Percentiles rank a stretch among this genome's conserved stretches.
Evolutionary conservation across 257 asterid species (phyloP).

Genomic region (Rhazya stricta): DNA sequence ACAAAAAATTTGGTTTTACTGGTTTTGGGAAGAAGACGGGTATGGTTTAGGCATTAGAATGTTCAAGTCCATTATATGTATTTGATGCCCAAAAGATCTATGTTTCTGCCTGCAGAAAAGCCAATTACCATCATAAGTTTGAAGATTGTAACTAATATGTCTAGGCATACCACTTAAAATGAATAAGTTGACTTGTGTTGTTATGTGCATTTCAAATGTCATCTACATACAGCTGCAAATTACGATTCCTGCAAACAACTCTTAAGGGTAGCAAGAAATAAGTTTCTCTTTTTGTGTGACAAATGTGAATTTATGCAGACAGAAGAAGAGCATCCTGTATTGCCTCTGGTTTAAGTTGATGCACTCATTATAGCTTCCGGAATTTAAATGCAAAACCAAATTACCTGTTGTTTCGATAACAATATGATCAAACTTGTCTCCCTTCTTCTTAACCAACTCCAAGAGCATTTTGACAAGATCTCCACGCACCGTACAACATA

Average conservation of each 20-base stretch:
- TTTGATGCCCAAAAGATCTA: background rate
- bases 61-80: background rate
- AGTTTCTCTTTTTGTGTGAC: background rate
- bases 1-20: background rate
- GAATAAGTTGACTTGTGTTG: background rate
- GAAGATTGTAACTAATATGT: background rate
- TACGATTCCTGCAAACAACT: background rate
- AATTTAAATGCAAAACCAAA: conserved; percentile 10
- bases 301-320: background rate
- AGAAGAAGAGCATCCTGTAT: background rate
- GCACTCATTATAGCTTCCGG: background rate
- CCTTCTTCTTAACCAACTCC: conserved; percentile 79
- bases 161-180: background rate
- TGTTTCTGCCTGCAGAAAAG: background rate
- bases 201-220: no score
- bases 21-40: background rate
- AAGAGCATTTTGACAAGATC: conserved; percentile 93
- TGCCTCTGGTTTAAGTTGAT: background rate
- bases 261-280: background rate
- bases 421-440: conserved; percentile 84
- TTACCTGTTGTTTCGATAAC: conserved; percentile 94
- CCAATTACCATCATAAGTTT: background rate
- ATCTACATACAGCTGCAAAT: no score
- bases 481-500: conserved; percentile 94
- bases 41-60: background rate